These are phyloP conservation scores for Leccinum rimulosum DNA, from an alignment of 768 basidiomycete species.

Conservation along the genomic window DNA sequence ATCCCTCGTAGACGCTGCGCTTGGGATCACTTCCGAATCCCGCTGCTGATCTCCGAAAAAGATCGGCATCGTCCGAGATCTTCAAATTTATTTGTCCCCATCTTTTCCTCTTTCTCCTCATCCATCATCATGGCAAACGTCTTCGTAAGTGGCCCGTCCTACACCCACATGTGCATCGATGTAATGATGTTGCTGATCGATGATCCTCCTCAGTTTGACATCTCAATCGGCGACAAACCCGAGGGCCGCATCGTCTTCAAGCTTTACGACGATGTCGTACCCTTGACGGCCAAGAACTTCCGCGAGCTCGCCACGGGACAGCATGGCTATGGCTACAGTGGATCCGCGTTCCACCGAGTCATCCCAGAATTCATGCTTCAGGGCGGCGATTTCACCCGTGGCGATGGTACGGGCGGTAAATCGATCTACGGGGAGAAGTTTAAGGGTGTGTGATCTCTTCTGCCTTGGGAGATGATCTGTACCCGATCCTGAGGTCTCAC, in stretches of 20 bases:
- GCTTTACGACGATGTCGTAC: constrained; percentile 78
- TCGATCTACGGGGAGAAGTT: constrained; percentile 76
- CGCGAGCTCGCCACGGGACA: constrained; percentile 81
- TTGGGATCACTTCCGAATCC: background rate
- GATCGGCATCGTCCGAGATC: constrained; percentile 13
- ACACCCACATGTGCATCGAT: background rate
- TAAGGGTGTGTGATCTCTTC: constrained; percentile 38
- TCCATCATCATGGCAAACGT: constrained; percentile 13
- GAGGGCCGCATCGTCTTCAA: constrained; percentile 74
- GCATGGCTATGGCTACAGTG: constrained; percentile 71
- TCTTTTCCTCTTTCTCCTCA: background rate
- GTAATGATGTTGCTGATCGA: background rate
- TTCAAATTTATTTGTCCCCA: background rate
- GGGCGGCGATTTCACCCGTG: constrained; percentile 80
- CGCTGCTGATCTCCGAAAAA: constrained; percentile 1
- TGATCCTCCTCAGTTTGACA: constrained; percentile 54
- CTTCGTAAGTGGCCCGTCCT: background rate
- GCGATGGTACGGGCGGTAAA: constrained; percentile 76
- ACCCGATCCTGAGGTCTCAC: background rate
- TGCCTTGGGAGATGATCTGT: background rate
- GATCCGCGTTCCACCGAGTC: constrained; percentile 73
- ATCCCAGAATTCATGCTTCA: constrained; percentile 88
- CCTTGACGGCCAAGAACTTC: constrained; percentile 79
- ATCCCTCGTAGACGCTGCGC: background rate
- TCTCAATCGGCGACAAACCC: constrained; percentile 42